Evolutionary conservation across 2,329 filamentous ascomycete genomes (phyloP).

Genomic region (Fusarium abutilonis): DNA sequence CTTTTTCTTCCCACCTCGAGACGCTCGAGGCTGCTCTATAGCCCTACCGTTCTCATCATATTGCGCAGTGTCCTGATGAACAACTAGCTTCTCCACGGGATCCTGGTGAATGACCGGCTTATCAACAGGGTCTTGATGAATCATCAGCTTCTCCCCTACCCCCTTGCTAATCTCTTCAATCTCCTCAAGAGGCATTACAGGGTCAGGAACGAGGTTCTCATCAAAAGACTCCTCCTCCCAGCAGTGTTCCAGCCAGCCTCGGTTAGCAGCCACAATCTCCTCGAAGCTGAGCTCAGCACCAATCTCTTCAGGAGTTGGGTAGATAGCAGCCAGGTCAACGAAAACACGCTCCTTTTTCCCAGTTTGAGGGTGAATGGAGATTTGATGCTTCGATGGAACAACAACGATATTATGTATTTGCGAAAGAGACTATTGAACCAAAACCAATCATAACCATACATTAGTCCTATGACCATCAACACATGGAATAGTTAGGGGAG

Average conservation of each 20-base stretch:
- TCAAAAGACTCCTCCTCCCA: slow-evolving; percentile 61
- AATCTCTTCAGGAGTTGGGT: slow-evolving; percentile 77
- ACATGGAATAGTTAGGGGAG: slow-evolving; percentile 62
- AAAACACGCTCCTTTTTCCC: slow-evolving; percentile 88
- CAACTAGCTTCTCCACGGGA: slow-evolving; percentile 12
- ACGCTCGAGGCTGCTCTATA: slow-evolving; percentile 56
- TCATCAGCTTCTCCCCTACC: slow-evolving; percentile 40
- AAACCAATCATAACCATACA: slow-evolving; percentile 62
- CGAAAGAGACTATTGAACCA: slow-evolving; percentile 64
- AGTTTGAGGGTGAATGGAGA: slow-evolving; percentile 82
- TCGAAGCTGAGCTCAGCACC: slow-evolving; percentile 88
- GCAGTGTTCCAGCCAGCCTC: slow-evolving; percentile 72
- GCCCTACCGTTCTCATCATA: slow-evolving; percentile 70
- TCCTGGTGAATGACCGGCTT: slow-evolving; percentile 26
- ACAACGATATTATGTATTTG: slow-evolving; percentile 74
- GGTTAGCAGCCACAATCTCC: slow-evolving; percentile 81
- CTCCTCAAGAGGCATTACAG: slow-evolving; percentile 43
- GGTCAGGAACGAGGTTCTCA: slow-evolving; percentile 48
- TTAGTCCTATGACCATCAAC: slow-evolving; percentile 99
- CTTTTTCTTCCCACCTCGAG: slow-evolving; percentile 70
- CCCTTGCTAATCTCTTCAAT: slow-evolving; percentile 47
- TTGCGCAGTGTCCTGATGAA: slow-evolving; percentile 46
- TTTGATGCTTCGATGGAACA: slow-evolving; percentile 77
- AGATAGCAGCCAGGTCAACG: slow-evolving; percentile 85
- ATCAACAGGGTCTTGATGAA: slow-evolving; percentile 45